phyloP scores from a whole-genome alignment of 805 yeast species.

The Zygosaccharomyces bisporus region DNA sequence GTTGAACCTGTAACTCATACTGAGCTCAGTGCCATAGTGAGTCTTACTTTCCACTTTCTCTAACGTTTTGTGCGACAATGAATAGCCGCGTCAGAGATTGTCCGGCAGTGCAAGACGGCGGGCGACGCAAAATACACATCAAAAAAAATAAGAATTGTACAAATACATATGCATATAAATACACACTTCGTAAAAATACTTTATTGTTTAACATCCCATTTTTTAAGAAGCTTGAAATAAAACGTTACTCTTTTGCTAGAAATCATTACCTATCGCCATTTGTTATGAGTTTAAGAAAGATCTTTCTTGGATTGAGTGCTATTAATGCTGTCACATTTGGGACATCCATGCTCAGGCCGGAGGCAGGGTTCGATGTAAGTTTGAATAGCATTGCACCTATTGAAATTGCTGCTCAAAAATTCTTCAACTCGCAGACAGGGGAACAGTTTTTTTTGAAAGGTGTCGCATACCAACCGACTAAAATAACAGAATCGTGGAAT shows the following conservation, averaged over 20 bases:
- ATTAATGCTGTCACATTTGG: conserved; percentile 3
- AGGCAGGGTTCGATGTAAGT: neutral
- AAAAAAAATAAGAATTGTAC: neutral
- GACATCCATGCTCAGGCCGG: neutral
- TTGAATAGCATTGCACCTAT: conserved; percentile 36
- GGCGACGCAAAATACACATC: neutral
- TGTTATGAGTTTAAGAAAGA: neutral
- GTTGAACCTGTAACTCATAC: conserved; percentile 9
- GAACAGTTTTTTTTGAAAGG: conserved; percentile 86
- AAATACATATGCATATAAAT: neutral
- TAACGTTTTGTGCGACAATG: too few species aligned
- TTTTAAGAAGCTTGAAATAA: too few species aligned
- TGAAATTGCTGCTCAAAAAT: conserved; percentile 67
- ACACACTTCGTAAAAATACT: too few species aligned
- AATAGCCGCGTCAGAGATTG: neutral
- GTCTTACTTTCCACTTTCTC: too few species aligned
- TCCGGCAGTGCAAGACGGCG: neutral
- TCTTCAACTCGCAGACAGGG: conserved; percentile 67
- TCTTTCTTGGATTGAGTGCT: neutral
- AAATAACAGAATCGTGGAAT: conserved; percentile 38
- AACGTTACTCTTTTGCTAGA: neutral
- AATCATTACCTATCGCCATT: too few species aligned
- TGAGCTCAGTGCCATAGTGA: neutral
- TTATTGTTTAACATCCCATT: too few species aligned
- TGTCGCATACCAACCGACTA: conserved; percentile 76